Evolutionary conservation across 306 rosid species (phyloP), one percentile per base, ranked within the genome.

Genomic region (Dalbergia oliveri): DNA sequence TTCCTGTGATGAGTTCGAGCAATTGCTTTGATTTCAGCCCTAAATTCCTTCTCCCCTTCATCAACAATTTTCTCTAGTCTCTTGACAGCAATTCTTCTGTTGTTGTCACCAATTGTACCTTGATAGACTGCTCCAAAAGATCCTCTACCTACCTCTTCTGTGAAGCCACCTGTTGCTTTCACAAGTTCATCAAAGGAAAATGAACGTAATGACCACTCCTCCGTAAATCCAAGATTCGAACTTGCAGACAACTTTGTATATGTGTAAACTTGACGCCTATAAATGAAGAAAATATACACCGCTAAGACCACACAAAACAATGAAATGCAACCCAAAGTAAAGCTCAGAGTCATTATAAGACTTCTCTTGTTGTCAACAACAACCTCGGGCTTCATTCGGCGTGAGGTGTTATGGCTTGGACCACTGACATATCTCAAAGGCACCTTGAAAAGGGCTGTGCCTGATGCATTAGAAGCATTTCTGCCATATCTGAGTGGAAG

Each of bases 1-100:
- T 86, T 83, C 35, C 75, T 80, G 1, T 83, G 89, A 73, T 80
- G 79, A 54, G 89, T 86, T 83, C 76, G 75, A 72, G 79, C 85
- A n/a, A 86, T 86, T 34, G 83, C 43, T 0, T 75, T 80, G 11
- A 86, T 53, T 43, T 86, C 89, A 31, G 82, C 72, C 33, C 44
- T 80, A 37, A 86, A 83, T 45, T 83, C 83, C 43, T 83, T 60
- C 69, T 80, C 83, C 54, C 87, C 83, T 72, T 72, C 85, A 3
- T 60, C 83, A 3, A 4, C 51, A 59, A 76, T 37, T 44, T 3
- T 66, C 21, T 83, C 87, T 3, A 83, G 15, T 26, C 60, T 86
- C 79, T 76, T 86, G 9, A 83, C 89, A 2, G 78, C 87, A 43
- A 86, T 15, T 1, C 21, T 68, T 85, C 44, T 73, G 47, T 44